Percentiles rank a stretch among this genome's conserved stretches.
Evolutionary conservation across 331 rosid genomes (phyloP).

Genomic region (Ulmus americana): DNA sequence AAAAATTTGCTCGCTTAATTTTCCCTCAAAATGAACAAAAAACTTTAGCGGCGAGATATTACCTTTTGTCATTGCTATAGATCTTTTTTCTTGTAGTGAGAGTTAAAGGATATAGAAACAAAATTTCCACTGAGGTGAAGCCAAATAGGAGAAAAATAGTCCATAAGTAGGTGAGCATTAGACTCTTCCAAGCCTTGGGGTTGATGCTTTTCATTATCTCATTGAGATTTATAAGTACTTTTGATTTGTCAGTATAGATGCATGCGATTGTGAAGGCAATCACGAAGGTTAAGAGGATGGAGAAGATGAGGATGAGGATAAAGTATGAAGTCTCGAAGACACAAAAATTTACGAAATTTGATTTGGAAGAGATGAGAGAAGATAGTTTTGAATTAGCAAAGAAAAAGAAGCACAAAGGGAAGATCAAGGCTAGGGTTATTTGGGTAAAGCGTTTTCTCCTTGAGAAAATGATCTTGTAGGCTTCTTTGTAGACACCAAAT

Average conservation of each 20-base stretch:
- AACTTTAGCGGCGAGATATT: too few relatives aligned
- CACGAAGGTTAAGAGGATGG: conserved; percentile 13
- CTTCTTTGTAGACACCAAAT: conserved; percentile 15
- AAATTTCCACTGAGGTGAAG: conserved; percentile 20
- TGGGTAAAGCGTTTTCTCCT: conserved; percentile 13
- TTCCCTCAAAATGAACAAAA: too few relatives aligned
- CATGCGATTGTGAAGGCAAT: conserved; percentile 14
- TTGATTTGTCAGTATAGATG: conserved; percentile 44
- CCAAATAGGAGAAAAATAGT: conserved; percentile 25
- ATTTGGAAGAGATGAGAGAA: not conserved
- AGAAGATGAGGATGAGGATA: not conserved
- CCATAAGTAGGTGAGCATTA: conserved; percentile 54
- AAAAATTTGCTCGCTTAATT: too few relatives aligned
- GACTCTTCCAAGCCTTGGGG: conserved; percentile 73
- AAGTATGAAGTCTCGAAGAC: conserved; percentile 19
- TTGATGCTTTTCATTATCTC: conserved; percentile 47
- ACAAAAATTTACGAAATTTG: not conserved
- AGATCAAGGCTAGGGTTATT: conserved; percentile 11
- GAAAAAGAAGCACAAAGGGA: conserved; percentile 12
- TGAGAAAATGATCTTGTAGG: conserved; percentile 14
- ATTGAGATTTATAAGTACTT: conserved; percentile 23
- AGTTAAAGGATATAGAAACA: too few relatives aligned
- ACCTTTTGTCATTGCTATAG: too few relatives aligned
- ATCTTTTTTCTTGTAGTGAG: too few relatives aligned
- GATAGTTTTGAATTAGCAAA: conserved; percentile 11